phyloP scores from a whole-genome alignment of 805 yeast genomes.

The Brettanomyces naardenensis region DNA sequence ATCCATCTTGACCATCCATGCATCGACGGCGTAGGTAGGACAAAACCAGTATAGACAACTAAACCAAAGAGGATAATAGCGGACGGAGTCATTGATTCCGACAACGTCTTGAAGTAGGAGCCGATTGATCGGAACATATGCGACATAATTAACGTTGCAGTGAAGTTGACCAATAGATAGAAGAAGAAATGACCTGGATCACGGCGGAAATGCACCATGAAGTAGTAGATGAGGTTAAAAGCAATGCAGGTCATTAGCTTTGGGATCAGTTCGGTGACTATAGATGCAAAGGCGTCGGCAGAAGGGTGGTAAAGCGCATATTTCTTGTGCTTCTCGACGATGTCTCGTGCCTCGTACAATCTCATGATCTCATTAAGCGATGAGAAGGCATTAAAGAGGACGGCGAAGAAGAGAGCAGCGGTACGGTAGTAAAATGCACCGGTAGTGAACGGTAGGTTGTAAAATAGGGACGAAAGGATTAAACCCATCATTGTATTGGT shows the following conservation, averaged over 20 bases:
- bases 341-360: slow-evolving; percentile 46
- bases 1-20: slow-evolving; percentile 64
- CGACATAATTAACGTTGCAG: slow-evolving; percentile 44
- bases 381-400: slow-evolving; percentile 56
- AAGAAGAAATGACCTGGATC: slow-evolving; percentile 48
- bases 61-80: slow-evolving; percentile 40
- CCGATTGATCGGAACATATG: slow-evolving; percentile 49
- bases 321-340: slow-evolving; percentile 51
- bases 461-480: slow-evolving; percentile 50
- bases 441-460: slow-evolving; percentile 36
- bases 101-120: slow-evolving; percentile 36
- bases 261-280: slow-evolving; percentile 51
- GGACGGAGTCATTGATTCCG: slow-evolving; percentile 55
- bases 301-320: slow-evolving; percentile 50
- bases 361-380: slow-evolving; percentile 51
- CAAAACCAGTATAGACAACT: slow-evolving; percentile 49
- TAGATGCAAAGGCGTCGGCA: slow-evolving; percentile 55
- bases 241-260: slow-evolving; percentile 35
- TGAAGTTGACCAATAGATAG: slow-evolving; percentile 34
- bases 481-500: slow-evolving; percentile 48
- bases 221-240: slow-evolving; percentile 45
- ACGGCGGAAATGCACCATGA: slow-evolving; percentile 46
- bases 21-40: slow-evolving; percentile 47
- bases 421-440: slow-evolving; percentile 46
- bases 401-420: slow-evolving; percentile 61